These are phyloP conservation scores for Cutaneotrichosporon dermatis DNA, from an alignment of 1,284 basidiomycete genomes.

Conservation along the genomic window DNA sequence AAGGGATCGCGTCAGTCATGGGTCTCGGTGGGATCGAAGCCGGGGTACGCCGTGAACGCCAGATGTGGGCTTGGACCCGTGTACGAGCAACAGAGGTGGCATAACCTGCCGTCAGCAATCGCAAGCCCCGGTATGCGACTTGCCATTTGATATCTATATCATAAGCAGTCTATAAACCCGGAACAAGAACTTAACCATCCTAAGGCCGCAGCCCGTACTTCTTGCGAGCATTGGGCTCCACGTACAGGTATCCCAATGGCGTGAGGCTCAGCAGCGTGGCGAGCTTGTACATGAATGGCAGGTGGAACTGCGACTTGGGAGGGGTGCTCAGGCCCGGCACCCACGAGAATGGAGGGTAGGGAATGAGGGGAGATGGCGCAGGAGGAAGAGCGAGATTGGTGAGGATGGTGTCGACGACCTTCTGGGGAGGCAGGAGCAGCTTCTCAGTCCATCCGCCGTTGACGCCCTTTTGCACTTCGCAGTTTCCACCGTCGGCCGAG, in stretches of 20 bases:
- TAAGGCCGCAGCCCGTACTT: conserved; percentile 43
- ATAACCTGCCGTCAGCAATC: too few species aligned
- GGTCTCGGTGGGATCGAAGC: too few species aligned
- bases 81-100: too few species aligned
- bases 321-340: conserved; percentile 30
- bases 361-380: conserved; percentile 34
- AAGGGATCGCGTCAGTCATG: too few species aligned
- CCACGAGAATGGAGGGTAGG: conserved; percentile 38
- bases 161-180: too few species aligned
- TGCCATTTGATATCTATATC: too few species aligned
- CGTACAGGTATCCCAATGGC: conserved; percentile 37
- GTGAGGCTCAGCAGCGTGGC: conserved; percentile 39
- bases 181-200: too few species aligned
- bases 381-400: conserved; percentile 40
- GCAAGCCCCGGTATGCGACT: too few species aligned
- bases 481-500: conserved; percentile 51
- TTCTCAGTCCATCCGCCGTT: conserved; percentile 35
- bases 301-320: conserved; percentile 35
- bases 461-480: conserved; percentile 24
- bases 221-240: conserved; percentile 44
- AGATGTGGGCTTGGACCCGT: too few species aligned
- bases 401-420: conserved; percentile 41
- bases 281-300: conserved; percentile 42
- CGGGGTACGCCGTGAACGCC: too few species aligned
- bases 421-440: conserved; percentile 34